Evolutionary conservation across 805 yeast genomes (phyloP).

Genomic region (Suhomyces faveliae): DNA sequence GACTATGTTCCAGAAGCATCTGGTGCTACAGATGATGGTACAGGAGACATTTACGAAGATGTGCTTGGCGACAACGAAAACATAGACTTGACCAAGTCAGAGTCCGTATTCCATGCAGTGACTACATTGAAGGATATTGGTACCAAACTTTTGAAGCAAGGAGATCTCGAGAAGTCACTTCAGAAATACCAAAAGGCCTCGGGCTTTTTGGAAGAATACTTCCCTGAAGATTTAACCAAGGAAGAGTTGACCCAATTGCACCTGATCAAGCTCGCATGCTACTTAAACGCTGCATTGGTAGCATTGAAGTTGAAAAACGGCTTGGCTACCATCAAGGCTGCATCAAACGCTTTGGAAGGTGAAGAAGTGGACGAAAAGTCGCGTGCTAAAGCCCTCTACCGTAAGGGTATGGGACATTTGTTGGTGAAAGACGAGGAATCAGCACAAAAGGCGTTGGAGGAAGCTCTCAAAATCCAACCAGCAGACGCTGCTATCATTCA

Average conservation of each 20-base stretch:
- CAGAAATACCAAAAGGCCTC: slow-evolving; percentile 73
- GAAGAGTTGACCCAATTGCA: slow-evolving; percentile 51
- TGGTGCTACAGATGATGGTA: slow-evolving; percentile 62
- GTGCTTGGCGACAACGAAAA: slow-evolving; percentile 69
- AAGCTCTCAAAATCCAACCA: slow-evolving; percentile 65
- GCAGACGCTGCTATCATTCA: slow-evolving; percentile 68
- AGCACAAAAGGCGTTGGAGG: slow-evolving; percentile 63
- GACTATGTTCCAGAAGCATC: slow-evolving; percentile 54
- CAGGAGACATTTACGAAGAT: slow-evolving; percentile 83
- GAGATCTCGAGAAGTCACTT: slow-evolving; percentile 55
- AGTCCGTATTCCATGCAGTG: slow-evolving; percentile 65
- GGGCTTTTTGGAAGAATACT: slow-evolving; percentile 65
- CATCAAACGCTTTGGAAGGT: slow-evolving; percentile 65
- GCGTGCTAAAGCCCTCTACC: slow-evolving; percentile 79
- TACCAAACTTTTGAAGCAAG: slow-evolving; percentile 67
- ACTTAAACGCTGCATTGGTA: slow-evolving; percentile 72
- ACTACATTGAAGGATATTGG: slow-evolving; percentile 72
- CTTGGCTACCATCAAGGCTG: slow-evolving; percentile 53
- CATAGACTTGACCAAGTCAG: slow-evolving; percentile 59
- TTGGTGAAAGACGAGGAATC: slow-evolving; percentile 64
- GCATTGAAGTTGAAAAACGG: slow-evolving; percentile 63
- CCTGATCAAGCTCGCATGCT: slow-evolving; percentile 59
- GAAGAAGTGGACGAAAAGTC: slow-evolving; percentile 61
- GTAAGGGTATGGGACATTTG: slow-evolving; percentile 77
- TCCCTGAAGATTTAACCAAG: slow-evolving; percentile 64